These are phyloP conservation scores for Sporormia fimetaria DNA, from an alignment of 495 filamentous ascomycete genomes.

Conservation along the genomic window DNA sequence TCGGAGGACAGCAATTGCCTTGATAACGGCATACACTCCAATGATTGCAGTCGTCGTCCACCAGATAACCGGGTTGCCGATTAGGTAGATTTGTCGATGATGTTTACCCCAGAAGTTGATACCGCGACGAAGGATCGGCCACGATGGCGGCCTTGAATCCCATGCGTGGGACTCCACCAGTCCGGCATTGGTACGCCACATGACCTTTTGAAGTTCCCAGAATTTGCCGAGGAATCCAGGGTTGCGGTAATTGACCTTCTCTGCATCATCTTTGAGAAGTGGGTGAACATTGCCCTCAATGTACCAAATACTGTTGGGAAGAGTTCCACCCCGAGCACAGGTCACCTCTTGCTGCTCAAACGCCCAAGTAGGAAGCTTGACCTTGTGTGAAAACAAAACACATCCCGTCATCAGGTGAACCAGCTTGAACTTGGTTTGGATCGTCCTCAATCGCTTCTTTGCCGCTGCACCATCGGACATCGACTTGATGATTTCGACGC, in stretches of 20 bases:
- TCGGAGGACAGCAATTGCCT: slow-evolving; percentile 73
- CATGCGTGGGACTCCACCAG: slow-evolving; percentile 93
- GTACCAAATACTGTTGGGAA: slow-evolving; percentile 96
- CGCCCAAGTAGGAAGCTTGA: slow-evolving; percentile 94
- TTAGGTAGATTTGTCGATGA: slow-evolving; percentile 87
- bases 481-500: slow-evolving; percentile 84
- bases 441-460: slow-evolving; percentile 79
- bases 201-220: slow-evolving; percentile 98
- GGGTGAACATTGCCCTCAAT: slow-evolving; percentile 83
- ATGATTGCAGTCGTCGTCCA: slow-evolving; percentile 80
- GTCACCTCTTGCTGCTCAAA: slow-evolving; percentile 98
- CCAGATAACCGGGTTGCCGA: slow-evolving; percentile 94
- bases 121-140: slow-evolving; percentile 84
- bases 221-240: slow-evolving; percentile 98
- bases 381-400: slow-evolving; percentile 93
- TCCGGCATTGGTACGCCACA: slow-evolving; percentile 98
- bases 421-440: slow-evolving; percentile 91
- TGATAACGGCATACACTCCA: slow-evolving; percentile 66
- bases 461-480: slow-evolving; percentile 70
- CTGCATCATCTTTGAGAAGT: slow-evolving; percentile 55
- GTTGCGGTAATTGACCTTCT: slow-evolving; percentile 89
- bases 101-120: slow-evolving; percentile 99
- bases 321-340: slow-evolving; percentile 80
- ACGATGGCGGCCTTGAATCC: slow-evolving; percentile 90
- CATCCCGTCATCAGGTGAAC: slow-evolving; percentile 96